Evolutionary conservation across 768 basidiomycete genomes (phyloP), one percentile per base, ranked within the genome.

Genomic region (Pulveroboletus sp.): DNA sequence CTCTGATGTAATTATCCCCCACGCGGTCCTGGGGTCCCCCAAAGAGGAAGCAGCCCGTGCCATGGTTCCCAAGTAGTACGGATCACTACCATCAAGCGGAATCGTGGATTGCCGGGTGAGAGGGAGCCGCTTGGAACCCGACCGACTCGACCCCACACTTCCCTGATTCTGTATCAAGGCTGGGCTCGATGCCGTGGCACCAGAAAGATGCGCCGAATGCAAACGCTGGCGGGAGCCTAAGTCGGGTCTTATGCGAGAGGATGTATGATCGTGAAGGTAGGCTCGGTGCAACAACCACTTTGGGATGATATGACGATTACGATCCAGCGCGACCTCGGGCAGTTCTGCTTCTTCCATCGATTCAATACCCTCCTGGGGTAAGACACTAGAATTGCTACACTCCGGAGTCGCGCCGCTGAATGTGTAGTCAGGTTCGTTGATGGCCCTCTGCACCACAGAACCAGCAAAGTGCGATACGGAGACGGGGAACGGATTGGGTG

Each of bases 261-360:
- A 69, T 3, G 79, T 78, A 30, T 73, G 60, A 14, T 81, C 78
- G 26, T 76, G 74, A 41, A 79, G 69, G 21, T 53, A 56, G 47
- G 69, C 68, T 14, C 73, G 75, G 30, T 76, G 76, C 39, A 96
- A 75, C 71, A 97, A 73, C 89, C 93, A 96, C 55, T 93, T 83
- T 5, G 96, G 95, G 42, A 99, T 84, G 52, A 99, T 96, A 69
- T 99, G 96, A n/a, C 88, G 79, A 66, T 99, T 89, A 55, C 83
- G 83, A 59, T 94, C 93, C 42, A 99, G 76, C 7, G 82, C 83
- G 12, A 99, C 96, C 68, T 98, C 95, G 1, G 96, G 96, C 60
- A 97, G 76, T 68, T 98, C 95, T 15, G 88, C 80, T 58, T 86
- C 86, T 46, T 80, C 82, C 2, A 63, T 50, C 33, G 69, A 76